Conservation (phyloP, 305 asterid species). For the Fraxinus angustifolia region DNA sequence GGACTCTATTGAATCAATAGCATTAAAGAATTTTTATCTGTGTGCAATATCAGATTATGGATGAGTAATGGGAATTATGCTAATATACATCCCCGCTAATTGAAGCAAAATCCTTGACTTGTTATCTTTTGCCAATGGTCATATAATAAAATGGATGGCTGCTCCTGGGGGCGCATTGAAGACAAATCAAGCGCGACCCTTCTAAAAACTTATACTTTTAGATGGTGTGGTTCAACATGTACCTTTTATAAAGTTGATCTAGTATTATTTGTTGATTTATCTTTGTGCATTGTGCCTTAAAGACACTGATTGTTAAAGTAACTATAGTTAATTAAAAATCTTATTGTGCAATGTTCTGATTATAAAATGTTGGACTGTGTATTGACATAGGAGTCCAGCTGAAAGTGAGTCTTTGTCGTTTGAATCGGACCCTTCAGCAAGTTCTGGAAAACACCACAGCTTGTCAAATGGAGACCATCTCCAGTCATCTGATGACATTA, state of each 20-base stretch:
- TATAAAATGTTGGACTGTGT: slow-evolving; percentile 14
- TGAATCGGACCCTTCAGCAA: slow-evolving; percentile 66
- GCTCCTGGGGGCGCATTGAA: background rate
- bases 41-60: background rate
- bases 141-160: background rate
- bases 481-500: slow-evolving; percentile 28
- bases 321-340: background rate
- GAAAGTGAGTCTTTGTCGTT: slow-evolving; percentile 59
- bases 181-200: background rate
- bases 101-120: background rate
- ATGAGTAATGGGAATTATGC: background rate
- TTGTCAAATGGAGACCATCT: slow-evolving; percentile 40
- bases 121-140: background rate
- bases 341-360: slow-evolving; percentile 21
- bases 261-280: background rate
- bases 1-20: background rate
- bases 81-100: background rate
- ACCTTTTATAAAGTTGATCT: background rate
- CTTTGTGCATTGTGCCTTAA: background rate
- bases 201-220: background rate
- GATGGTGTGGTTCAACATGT: background rate
- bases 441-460: slow-evolving; percentile 44
- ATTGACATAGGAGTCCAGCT: slow-evolving; percentile 64
- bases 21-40: background rate
- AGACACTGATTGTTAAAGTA: background rate